Evolutionary conservation across 2,329 filamentous ascomycete species (phyloP), one percentile per base, ranked within the genome.

Genomic region (Helminthosporium solani): DNA sequence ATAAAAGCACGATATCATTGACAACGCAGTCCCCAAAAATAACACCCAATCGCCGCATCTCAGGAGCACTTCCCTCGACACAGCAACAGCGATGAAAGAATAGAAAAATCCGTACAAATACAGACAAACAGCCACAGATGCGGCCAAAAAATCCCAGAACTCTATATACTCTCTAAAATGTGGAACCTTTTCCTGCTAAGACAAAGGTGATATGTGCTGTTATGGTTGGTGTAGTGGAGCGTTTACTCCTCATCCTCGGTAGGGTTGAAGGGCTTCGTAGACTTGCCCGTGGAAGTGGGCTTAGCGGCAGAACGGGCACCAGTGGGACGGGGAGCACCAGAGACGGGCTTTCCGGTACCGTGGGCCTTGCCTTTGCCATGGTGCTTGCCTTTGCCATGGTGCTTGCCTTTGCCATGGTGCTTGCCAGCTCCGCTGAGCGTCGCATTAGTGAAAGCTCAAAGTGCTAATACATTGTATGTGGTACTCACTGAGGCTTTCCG

Each of bases 1-100:
- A n/a, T n/a, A n/a, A n/a, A n/a, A n/a, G n/a, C n/a, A n/a, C n/a
- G n/a, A n/a, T n/a, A n/a, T n/a, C n/a, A n/a, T n/a, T n/a, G n/a
- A n/a, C n/a, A n/a, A n/a, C n/a, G 23, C 23, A 25, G 5, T 18
- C n/a, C 33, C 33, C 19, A 35, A 6, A 35, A 8, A 35, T 3
- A 11, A 8, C 9, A 9, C 6, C 11, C 33, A 4, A 18, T 15
- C 15, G 6, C 19, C 16, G 33, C 4, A 39, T 39, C 25, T 39
- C 21, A 23, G 36, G 21, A 39, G 36, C 36, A 28, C 36, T 39
- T 39, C 36, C 36, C 36, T 39, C 21, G 25, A 39, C 20, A 11
- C 33, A 23, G 20, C 12, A 38, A 25, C 35, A 38, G 19, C 7
- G 25, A 5, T 18, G 8, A 23, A 38, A 38, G 19, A 19, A 25